Percentiles rank a stretch among this genome's conserved stretches.
These are phyloP conservation scores for Plasmodium inui DNA, from an alignment of 169 alveolate genomes.

Conservation along the genomic window DNA sequence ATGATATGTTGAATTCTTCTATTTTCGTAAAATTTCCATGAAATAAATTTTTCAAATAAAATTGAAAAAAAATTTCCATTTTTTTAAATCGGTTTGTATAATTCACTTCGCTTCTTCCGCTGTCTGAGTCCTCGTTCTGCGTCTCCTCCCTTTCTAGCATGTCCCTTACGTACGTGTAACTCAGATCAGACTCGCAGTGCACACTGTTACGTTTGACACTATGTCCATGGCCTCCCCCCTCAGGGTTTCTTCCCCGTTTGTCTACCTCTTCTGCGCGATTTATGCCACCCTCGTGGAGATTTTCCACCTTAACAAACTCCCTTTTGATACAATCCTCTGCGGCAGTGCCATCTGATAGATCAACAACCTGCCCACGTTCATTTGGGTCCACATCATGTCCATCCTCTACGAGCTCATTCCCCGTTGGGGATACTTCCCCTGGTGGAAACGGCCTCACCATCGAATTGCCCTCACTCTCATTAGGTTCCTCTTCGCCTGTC, in stretches of 20 bases:
- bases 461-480: not conserved
- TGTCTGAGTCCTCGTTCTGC: not conserved
- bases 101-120: slow-evolving; percentile 1
- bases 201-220: not conserved
- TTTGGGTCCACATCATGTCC: not conserved
- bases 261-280: not conserved
- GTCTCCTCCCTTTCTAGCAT: not conserved
- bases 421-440: not conserved
- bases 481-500: not conserved
- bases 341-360: not conserved
- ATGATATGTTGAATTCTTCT: slow-evolving; percentile 22
- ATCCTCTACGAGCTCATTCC: not conserved
- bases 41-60: slow-evolving; percentile 45
- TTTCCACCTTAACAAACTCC: not conserved
- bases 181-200: slow-evolving; percentile 16
- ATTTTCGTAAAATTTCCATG: slow-evolving; percentile 22
- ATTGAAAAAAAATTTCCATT: slow-evolving; percentile 48
- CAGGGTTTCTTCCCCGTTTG: not conserved
- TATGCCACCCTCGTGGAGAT: not conserved
- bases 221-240: not conserved
- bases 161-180: slow-evolving; percentile 23
- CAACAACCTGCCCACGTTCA: not conserved
- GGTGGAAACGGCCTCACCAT: not conserved
- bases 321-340: not conserved
- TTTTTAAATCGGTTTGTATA: slow-evolving; percentile 30